These are phyloP conservation scores for Syzygium malaccense DNA, from an alignment of 441 rosid genomes.

Conservation along the genomic window DNA sequence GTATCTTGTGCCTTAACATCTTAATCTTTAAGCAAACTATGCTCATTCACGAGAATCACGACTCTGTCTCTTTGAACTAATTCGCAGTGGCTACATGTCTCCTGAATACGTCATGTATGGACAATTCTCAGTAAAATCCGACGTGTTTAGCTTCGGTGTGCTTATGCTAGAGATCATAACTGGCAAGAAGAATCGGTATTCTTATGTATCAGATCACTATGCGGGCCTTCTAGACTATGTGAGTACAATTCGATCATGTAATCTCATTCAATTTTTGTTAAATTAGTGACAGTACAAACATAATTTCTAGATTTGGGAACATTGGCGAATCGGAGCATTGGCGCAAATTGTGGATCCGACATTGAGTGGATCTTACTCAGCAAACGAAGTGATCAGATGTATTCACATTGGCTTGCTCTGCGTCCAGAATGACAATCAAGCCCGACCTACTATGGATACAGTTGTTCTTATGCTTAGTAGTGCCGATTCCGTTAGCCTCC, in stretches of 20 bases:
- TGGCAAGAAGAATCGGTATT: background rate
- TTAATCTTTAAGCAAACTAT: background rate
- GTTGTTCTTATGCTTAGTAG: background rate
- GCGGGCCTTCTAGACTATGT: background rate
- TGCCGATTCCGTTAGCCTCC: background rate
- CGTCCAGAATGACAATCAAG: background rate
- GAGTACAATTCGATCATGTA: background rate
- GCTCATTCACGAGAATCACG: background rate
- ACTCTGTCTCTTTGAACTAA: too few relatives aligned
- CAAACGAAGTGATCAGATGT: background rate
- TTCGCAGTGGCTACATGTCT: background rate
- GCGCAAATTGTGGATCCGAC: background rate
- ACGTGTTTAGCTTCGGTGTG: background rate
- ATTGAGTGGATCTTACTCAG: background rate
- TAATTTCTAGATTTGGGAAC: background rate
- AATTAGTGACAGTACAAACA: background rate
- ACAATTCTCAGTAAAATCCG: background rate
- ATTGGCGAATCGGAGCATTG: background rate
- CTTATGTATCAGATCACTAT: background rate
- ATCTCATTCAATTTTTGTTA: background rate
- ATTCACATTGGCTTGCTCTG: background rate
- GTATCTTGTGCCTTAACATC: background rate
- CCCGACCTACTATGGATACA: background rate
- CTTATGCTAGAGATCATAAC: background rate
- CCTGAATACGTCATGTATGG: background rate